A percentile compares a stretch with the other conserved stretches of the same genome.
Evolutionary conservation across 2,329 filamentous ascomycete species (phyloP).

Genomic region (Byssothecium circinans): DNA sequence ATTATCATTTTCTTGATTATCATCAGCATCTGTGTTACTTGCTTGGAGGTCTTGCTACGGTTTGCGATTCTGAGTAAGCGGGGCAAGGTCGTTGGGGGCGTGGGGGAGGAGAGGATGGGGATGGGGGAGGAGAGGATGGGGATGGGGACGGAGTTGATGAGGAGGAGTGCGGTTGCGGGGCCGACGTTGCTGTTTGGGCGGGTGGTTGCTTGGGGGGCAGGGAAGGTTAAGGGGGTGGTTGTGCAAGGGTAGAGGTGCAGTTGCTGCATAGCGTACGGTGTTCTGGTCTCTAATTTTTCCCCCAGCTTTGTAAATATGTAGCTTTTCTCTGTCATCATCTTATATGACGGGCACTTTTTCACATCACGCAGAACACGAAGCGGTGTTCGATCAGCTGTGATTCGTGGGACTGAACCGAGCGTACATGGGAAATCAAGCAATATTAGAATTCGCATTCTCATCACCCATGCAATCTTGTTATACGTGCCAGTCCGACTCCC

Average conservation of each 20-base stretch:
- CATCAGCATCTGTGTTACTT: conserved; percentile 87
- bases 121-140: background rate
- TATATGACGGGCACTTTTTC: too few species aligned
- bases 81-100: conserved; percentile 20
- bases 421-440: too few species aligned
- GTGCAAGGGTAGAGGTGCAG: background rate
- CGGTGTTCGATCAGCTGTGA: too few species aligned
- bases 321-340: background rate
- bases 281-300: background rate
- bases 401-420: too few species aligned
- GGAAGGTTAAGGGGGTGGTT: conserved; percentile 2
- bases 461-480: too few species aligned
- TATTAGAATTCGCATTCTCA: too few species aligned
- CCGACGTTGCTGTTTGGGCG: conserved; percentile 8
- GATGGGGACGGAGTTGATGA: background rate
- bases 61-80: conserved; percentile 55
- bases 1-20: conserved; percentile 95
- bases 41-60: conserved; percentile 82
- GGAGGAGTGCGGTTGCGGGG: conserved; percentile 6
- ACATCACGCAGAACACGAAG: too few species aligned
- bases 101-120: background rate
- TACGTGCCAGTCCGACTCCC: background rate
- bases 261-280: background rate
- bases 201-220: conserved; percentile 6
- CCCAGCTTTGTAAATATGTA: background rate